These are phyloP conservation scores for Solanum tacnaense DNA, from an alignment of 257 asterid species.

Conservation along the genomic window DNA sequence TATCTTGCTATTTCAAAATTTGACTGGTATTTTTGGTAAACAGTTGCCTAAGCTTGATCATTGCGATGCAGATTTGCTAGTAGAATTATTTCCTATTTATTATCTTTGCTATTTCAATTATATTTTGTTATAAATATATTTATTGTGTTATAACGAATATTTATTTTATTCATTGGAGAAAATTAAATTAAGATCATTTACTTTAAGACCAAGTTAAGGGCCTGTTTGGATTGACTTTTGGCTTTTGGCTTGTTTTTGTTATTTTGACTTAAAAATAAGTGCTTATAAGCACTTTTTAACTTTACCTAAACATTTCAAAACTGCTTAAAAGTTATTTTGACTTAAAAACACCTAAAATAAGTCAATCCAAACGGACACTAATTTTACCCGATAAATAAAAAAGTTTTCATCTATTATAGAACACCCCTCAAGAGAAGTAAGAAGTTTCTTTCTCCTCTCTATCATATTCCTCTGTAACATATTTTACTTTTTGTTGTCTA, in stretches of 20 bases:
- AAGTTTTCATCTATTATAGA: too few species aligned
- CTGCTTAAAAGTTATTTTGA: too few species aligned
- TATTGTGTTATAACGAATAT: neutral
- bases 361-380: too few species aligned
- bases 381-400: too few species aligned
- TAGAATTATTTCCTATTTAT: neutral
- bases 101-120: neutral
- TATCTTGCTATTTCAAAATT: neutral
- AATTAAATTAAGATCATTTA: too few species aligned
- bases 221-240: too few species aligned
- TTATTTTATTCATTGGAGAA: neutral
- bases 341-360: too few species aligned
- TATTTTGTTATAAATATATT: neutral
- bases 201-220: neutral
- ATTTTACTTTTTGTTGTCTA: neutral
- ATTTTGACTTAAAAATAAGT: too few species aligned
- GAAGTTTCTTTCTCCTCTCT: neutral
- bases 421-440: neutral
- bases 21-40: neutral
- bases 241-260: too few species aligned
- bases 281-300: too few species aligned
- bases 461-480: neutral
- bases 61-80: neutral
- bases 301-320: too few species aligned
- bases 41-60: neutral